Percentiles rank a stretch among this genome's conserved stretches.
Evolutionary conservation across 1,284 basidiomycete species (phyloP).

Genomic region (Amylostereum chailletii): DNA sequence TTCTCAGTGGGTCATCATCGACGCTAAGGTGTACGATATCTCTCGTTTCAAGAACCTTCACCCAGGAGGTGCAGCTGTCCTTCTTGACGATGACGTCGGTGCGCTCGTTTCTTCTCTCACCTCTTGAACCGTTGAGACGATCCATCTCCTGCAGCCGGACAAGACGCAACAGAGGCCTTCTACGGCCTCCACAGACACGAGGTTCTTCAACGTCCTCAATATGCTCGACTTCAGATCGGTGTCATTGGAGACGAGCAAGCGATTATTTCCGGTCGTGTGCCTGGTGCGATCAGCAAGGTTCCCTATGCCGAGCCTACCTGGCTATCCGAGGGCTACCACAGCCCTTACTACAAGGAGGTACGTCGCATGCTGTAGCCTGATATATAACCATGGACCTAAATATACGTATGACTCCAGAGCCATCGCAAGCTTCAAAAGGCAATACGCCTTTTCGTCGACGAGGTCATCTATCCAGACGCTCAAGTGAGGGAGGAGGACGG

Average conservation of each 20-base stretch:
- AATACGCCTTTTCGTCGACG: slow-evolving; percentile 41
- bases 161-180: slow-evolving; percentile 83
- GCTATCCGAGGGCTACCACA: slow-evolving; percentile 58
- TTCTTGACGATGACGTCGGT: slow-evolving; percentile 70
- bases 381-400: neutral
- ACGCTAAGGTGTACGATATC: slow-evolving; percentile 77
- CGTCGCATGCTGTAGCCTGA: slow-evolving; percentile 11
- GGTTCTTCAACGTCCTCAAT: slow-evolving; percentile 68
- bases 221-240: slow-evolving; percentile 64
- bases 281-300: slow-evolving; percentile 59
- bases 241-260: slow-evolving; percentile 57
- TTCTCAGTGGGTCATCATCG: slow-evolving; percentile 72
- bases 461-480: slow-evolving; percentile 42
- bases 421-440: slow-evolving; percentile 42
- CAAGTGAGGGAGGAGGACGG: slow-evolving; percentile 72
- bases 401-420: slow-evolving; percentile 21
- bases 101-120: slow-evolving; percentile 19
- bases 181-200: slow-evolving; percentile 79
- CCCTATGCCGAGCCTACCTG: slow-evolving; percentile 83
- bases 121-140: neutral
- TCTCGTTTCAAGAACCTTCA: slow-evolving; percentile 73
- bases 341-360: slow-evolving; percentile 70
- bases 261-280: slow-evolving; percentile 41
- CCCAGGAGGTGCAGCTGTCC: slow-evolving; percentile 73
- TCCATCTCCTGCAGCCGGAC: slow-evolving; percentile 33